Base-by-base conservation (phyloP, 306 rosid species). In the Prunus persica region DNA sequence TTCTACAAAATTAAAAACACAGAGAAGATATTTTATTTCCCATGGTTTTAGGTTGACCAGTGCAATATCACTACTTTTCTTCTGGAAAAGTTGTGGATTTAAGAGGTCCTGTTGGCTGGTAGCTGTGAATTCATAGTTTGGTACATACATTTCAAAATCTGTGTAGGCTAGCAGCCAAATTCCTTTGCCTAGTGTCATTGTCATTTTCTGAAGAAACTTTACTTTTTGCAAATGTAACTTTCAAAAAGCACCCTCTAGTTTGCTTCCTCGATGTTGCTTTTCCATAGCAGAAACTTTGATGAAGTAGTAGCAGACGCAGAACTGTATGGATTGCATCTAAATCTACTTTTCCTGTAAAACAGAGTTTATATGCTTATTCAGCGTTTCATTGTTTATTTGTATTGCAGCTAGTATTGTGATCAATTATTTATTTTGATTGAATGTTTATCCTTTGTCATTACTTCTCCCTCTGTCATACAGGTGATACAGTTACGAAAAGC, bases 401-500 rank as follows among this genome's bases (percentile, higher is more conserved):
- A 51, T 75, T 3, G 22, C 60, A 61, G 54, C 66, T 62, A 54
- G 43, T 69, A 25, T 57, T 64, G 32, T 51, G 46, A 55, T 73
- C 49, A 2, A 46, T 7, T 38, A 52, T 83, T 32, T 32, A 8
- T 20, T 64, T 78, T 65, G 69, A 71, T 77, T 57, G 47, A 64
- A 28, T 34, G 50, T 58, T 43, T 49, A 50, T 74, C 67, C 69
- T 75, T 67, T 60, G 55, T 22, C 43, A 22, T 61, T 64, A 70
- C 79, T 51, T 65, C 74, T 87, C n/a, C 38, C 54, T 43, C 63
- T 77, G 77, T 52, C 64, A 58, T 58, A 63, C 79, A 94, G 98
- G 98, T 94, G 62, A 55, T 94, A 66, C 98, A 92, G 25, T 86
- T 92, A 71, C 88, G 98, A 79, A 94, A 94, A 88, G 85, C 95